These are phyloP conservation scores for Ogataea chonburiensis DNA, from an alignment of 805 yeast species.

Conservation along the genomic window DNA sequence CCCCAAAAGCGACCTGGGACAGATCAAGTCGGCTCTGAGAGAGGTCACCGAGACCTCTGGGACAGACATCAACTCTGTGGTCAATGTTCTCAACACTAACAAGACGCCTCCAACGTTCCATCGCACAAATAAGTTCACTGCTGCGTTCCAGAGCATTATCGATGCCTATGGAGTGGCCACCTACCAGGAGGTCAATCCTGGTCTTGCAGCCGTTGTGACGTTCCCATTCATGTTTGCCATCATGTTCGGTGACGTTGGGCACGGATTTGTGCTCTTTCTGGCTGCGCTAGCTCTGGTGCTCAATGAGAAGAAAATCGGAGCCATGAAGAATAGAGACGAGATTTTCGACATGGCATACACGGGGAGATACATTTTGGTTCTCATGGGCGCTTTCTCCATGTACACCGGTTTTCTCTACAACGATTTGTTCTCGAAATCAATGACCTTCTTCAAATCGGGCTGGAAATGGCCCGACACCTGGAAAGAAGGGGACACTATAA, in stretches of 20 bases:
- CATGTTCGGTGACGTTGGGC: constrained; percentile 83
- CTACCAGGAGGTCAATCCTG: constrained; percentile 73
- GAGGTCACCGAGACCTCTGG: constrained; percentile 54
- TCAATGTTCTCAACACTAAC: constrained; percentile 62
- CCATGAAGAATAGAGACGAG: constrained; percentile 61
- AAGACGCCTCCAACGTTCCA: constrained; percentile 73
- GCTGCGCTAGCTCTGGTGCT: constrained; percentile 55
- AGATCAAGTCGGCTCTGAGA: constrained; percentile 65
- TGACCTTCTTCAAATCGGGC: constrained; percentile 66
- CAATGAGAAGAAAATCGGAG: constrained; percentile 51
- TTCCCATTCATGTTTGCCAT: constrained; percentile 83
- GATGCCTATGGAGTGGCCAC: constrained; percentile 81
- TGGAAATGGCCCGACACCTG: constrained; percentile 63
- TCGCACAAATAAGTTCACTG: constrained; percentile 65
- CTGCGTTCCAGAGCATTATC: constrained; percentile 65
- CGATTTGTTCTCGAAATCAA: constrained; percentile 67
- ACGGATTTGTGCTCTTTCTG: constrained; percentile 61
- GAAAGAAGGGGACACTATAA: constrained; percentile 48
- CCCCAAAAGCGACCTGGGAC: constrained; percentile 71
- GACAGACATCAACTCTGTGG: constrained; percentile 47
- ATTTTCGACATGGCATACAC: constrained; percentile 74
- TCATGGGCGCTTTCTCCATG: constrained; percentile 73
- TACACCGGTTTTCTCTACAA: constrained; percentile 74
- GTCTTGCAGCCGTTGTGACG: constrained; percentile 69
- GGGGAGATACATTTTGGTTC: constrained; percentile 65